Evolutionary conservation across 139 green algal species (phyloP).

Genomic region (Coccomyxa sp.): DNA sequence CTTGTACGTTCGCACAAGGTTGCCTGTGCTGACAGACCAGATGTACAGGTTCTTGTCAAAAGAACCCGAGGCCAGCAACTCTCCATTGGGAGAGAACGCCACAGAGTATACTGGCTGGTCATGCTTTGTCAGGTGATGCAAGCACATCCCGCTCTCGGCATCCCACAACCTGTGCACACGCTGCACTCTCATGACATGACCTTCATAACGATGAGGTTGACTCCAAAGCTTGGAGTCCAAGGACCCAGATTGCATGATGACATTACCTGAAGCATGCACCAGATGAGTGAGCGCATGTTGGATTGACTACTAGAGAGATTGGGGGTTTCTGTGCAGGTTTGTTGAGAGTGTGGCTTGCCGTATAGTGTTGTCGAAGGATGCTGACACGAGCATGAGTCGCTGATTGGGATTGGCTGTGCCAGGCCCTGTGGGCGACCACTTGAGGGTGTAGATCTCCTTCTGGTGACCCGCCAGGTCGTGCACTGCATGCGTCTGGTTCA

Average conservation of each 20-base stretch:
- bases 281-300: no score
- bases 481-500: constrained; percentile 44
- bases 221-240: no score
- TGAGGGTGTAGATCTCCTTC: constrained; percentile 88
- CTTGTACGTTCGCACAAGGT: constrained; percentile 55
- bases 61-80: constrained; percentile 69
- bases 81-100: constrained; percentile 74
- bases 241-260: no score
- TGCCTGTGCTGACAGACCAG: constrained; percentile 67
- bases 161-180: constrained; percentile 66
- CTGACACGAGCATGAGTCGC: constrained; percentile 66
- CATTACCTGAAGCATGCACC: no score
- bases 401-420: constrained; percentile 55
- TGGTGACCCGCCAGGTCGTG: constrained; percentile 64
- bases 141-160: constrained; percentile 53
- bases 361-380: constrained; percentile 81
- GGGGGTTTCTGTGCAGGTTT: no score
- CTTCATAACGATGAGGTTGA: no score
- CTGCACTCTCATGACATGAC: constrained; percentile 22
- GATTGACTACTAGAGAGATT: no score
- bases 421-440: constrained; percentile 67
- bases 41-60: constrained; percentile 77
- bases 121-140: constrained; percentile 53
- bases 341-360: constrained; percentile 10
- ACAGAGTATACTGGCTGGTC: constrained; percentile 79